Percentiles rank a stretch among this genome's conserved stretches.
Conservation (phyloP, 2,329 filamentous ascomycete species). For the Gliomastix tumulicola region DNA sequence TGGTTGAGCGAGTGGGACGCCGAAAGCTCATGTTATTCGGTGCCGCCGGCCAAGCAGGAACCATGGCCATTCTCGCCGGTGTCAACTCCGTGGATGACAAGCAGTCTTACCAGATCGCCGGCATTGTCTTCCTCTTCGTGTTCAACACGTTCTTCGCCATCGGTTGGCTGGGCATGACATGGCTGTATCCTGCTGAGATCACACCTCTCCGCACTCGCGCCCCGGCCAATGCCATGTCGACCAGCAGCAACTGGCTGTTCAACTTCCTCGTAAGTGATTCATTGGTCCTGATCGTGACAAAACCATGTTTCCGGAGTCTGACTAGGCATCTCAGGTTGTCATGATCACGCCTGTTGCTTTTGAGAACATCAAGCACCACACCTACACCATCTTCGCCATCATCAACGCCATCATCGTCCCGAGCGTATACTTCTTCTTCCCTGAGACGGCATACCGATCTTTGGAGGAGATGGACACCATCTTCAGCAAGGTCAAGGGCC, state of each 20-base stretch:
- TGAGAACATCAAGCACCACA: conserved; percentile 48
- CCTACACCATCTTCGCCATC: conserved; percentile 60
- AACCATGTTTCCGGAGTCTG: too few species aligned
- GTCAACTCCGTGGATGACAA: conserved; percentile 44
- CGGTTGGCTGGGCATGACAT: conserved; percentile 52
- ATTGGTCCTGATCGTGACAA: neutral
- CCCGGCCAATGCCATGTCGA: conserved; percentile 49
- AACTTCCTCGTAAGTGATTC: conserved; percentile 46
- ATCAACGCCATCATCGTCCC: conserved; percentile 57
- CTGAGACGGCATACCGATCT: conserved; percentile 56
- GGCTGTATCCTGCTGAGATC: conserved; percentile 62
- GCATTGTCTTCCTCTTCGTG: conserved; percentile 60
- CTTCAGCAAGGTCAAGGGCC: conserved; percentile 48
- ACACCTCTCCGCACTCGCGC: conserved; percentile 61
- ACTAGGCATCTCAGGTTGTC: conserved; percentile 45
- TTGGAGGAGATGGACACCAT: conserved; percentile 63
- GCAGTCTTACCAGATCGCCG: conserved; percentile 47
- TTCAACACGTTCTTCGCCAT: conserved; percentile 53
- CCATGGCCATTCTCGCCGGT: conserved; percentile 57
- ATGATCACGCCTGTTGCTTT: conserved; percentile 57
- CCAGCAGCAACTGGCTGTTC: conserved; percentile 53
- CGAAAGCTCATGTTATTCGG: conserved; percentile 68
- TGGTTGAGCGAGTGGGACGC: conserved; percentile 61
- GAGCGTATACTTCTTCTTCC: conserved; percentile 54
- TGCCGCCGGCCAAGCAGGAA: conserved; percentile 50